Evolutionary conservation across 192 early-diverging fungal genomes (phyloP).

Genomic region (Coemansia erecta): DNA sequence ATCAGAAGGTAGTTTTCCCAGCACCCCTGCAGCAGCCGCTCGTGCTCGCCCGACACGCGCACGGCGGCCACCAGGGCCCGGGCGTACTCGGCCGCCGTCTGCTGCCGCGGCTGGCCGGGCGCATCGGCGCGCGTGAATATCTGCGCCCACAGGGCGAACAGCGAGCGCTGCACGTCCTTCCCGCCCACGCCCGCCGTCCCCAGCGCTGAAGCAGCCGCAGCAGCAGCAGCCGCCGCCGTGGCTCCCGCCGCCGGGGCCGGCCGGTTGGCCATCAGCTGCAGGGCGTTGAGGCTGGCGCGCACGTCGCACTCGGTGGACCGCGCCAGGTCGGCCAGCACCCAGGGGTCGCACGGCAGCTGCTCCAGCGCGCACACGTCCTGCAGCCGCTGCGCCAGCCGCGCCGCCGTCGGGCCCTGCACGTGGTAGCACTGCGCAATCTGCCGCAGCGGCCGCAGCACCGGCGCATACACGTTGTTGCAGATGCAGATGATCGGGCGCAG

Average conservation of each 20-base stretch:
- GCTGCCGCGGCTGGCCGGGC: conserved; percentile 12
- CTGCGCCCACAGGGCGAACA: conserved; percentile 81
- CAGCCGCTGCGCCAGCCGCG: conserved; percentile 71
- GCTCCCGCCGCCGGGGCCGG: no score
- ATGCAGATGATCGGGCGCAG: conserved; percentile 96
- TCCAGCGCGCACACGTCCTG: conserved; percentile 78
- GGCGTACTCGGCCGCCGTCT: conserved; percentile 9
- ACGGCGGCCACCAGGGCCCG: conserved; percentile 53
- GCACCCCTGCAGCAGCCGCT: conserved; percentile 86
- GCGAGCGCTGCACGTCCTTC: conserved; percentile 78
- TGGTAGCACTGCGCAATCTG: conserved; percentile 69
- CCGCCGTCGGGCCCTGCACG: conserved; percentile 65
- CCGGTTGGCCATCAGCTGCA: conserved; percentile 59
- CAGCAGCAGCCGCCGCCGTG: no score
- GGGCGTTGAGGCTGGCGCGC: conserved; percentile 80
- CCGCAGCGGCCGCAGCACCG: conserved; percentile 81
- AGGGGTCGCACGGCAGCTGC: conserved; percentile 68
- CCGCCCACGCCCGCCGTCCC: conserved; percentile 56
- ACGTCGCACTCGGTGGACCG: conserved; percentile 85
- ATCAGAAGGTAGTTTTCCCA: conserved; percentile 87
- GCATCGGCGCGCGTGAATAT: conserved; percentile 62
- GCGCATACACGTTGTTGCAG: conserved; percentile 94
- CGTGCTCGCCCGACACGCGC: conserved; percentile 69
- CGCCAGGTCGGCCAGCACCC: conserved; percentile 70
- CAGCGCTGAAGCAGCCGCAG: no score